Conservation (phyloP, 495 filamentous ascomycete genomes). For the Tirmania nivea region DNA sequence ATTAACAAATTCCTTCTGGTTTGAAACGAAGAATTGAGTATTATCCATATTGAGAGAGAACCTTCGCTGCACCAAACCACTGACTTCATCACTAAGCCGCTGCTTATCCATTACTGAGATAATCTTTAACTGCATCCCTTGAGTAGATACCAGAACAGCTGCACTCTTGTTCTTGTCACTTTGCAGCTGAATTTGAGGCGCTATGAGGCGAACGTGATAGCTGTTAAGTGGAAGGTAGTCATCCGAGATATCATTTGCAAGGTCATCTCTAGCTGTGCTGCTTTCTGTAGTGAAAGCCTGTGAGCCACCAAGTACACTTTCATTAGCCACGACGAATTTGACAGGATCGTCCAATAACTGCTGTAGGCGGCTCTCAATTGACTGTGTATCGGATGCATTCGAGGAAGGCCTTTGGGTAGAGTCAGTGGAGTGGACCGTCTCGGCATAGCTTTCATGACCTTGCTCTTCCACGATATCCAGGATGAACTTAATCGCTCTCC, state of each 20-base stretch:
- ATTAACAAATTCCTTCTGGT: constrained; percentile 59
- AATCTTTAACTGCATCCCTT: constrained; percentile 91
- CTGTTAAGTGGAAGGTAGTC: constrained; percentile 85
- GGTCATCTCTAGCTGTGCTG: constrained; percentile 28
- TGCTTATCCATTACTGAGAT: constrained; percentile 95
- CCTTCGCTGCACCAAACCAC: constrained; percentile 78
- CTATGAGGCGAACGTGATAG: constrained; percentile 85
- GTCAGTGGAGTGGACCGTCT: constrained; percentile 19
- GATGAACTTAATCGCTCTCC: constrained; percentile 91
- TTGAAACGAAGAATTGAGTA: constrained; percentile 92
- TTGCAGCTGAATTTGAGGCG: constrained; percentile 89
- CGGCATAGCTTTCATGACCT: constrained; percentile 36
- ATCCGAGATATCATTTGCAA: constrained; percentile 55
- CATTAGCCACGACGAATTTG: constrained; percentile 58
- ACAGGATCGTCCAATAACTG: constrained; percentile 70
- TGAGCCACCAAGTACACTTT: constrained; percentile 20
- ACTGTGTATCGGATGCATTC: constrained; percentile 21
- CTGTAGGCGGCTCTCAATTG: constrained; percentile 44
- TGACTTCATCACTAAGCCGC: constrained; percentile 74
- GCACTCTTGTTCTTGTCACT: constrained; percentile 93
- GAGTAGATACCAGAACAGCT: constrained; percentile 77
- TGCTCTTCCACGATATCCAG: constrained; percentile 93
- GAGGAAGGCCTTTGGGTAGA: constrained; percentile 21
- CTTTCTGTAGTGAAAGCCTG: constrained; percentile 10
- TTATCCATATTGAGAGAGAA: constrained; percentile 90